These are phyloP conservation scores for Phyllosticta paracitricarpa DNA, from an alignment of 2,329 filamentous ascomycete species.

Conservation along the genomic window DNA sequence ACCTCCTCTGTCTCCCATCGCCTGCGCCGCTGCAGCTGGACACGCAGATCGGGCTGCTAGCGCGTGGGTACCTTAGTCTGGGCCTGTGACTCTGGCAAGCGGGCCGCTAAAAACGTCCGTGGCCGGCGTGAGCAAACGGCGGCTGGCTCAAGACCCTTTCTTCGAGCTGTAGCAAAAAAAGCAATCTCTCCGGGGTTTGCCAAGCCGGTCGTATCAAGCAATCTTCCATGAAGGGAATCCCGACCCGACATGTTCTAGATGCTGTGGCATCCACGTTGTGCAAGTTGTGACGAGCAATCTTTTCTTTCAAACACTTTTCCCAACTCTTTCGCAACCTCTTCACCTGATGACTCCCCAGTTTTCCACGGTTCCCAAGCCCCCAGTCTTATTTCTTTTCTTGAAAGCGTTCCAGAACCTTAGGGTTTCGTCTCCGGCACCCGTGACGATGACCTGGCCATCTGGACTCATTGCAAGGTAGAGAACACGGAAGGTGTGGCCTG, in stretches of 20 bases:
- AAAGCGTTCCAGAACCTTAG: slow-evolving; percentile 96
- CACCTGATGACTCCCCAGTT: slow-evolving; percentile 77
- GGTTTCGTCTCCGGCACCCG: slow-evolving; percentile 92
- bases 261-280: background rate
- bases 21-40: background rate
- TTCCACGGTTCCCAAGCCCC: slow-evolving; percentile 48
- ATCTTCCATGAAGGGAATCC: background rate
- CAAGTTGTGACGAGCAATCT: background rate
- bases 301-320: background rate
- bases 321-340: background rate
- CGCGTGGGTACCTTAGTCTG: background rate
- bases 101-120: background rate
- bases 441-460: slow-evolving; percentile 86
- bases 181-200: background rate
- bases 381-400: slow-evolving; percentile 63
- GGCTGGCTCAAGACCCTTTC: background rate
- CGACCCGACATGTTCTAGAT: background rate
- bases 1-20: background rate
- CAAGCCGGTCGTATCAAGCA: background rate
- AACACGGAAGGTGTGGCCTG: slow-evolving; percentile 92
- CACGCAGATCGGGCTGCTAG: background rate
- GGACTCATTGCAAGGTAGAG: slow-evolving; percentile 96
- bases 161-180: background rate
- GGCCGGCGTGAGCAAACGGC: background rate
- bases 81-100: background rate